These are phyloP conservation scores for Elsinoe necatrix DNA, from an alignment of 2,329 filamentous ascomycete genomes.

Conservation along the genomic window DNA sequence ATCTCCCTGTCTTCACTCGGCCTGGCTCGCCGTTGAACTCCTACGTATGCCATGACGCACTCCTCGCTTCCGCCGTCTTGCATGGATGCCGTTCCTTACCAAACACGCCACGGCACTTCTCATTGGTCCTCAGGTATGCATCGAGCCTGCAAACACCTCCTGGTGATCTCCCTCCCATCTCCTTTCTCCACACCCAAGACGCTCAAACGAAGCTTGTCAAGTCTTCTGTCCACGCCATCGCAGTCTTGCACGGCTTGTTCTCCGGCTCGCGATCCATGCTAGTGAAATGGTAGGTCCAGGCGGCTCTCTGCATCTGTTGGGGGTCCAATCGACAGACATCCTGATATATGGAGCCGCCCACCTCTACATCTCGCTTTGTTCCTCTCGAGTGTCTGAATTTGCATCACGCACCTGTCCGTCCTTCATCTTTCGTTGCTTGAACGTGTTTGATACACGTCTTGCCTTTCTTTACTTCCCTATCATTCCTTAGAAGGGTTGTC, in stretches of 20 bases:
- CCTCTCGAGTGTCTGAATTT: background rate
- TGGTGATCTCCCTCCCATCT: slow-evolving; percentile 11
- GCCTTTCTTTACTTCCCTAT: slow-evolving; percentile 4
- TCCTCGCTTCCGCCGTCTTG: slow-evolving; percentile 2
- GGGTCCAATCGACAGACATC: background rate
- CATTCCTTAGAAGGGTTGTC: slow-evolving; percentile 9
- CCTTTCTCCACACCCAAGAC: slow-evolving; percentile 14
- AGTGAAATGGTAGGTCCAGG: background rate
- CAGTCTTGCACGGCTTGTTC: slow-evolving; percentile 10
- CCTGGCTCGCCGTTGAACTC: slow-evolving; percentile 3
- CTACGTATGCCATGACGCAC: slow-evolving; percentile 2
- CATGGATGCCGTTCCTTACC: background rate
- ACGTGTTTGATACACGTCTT: slow-evolving; percentile 16
- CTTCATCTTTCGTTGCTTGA: slow-evolving; percentile 1
- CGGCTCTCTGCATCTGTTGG: background rate
- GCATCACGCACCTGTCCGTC: slow-evolving; percentile 2
- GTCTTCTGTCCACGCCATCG: slow-evolving; percentile 2
- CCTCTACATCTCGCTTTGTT: background rate
- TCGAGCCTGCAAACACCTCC: background rate
- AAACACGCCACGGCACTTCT: background rate
- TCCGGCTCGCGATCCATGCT: background rate
- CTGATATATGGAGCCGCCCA: background rate
- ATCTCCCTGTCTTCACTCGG: background rate
- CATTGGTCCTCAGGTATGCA: background rate
- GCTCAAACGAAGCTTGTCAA: slow-evolving; percentile 10